phyloP scores from a whole-genome alignment of 2,329 filamentous ascomycete genomes.

The Colletotrichum melonis region DNA sequence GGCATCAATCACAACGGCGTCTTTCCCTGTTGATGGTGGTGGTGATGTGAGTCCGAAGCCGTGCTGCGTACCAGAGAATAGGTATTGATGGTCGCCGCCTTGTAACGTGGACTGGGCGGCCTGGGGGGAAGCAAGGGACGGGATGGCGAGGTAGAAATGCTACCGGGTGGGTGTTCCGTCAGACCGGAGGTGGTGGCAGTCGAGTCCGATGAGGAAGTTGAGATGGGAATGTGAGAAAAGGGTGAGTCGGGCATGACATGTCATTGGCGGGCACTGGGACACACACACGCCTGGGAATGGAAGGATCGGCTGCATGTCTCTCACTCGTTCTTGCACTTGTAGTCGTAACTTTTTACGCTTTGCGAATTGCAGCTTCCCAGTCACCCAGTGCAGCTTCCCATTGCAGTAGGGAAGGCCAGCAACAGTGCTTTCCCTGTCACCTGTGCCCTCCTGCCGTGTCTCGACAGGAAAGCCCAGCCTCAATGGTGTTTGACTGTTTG shows the following conservation, averaged over 20 bases:
- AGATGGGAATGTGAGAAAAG: background rate
- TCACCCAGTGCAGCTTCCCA: too few species aligned
- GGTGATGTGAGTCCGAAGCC: too few species aligned
- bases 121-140: background rate
- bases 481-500: background rate
- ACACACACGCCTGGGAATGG: background rate
- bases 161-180: constrained; percentile 8
- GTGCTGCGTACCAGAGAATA: too few species aligned
- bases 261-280: background rate
- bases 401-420: too few species aligned
- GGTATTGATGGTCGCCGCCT: background rate
- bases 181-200: background rate
- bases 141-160: background rate
- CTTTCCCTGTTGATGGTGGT: too few species aligned
- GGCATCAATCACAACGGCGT: too few species aligned
- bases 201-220: background rate
- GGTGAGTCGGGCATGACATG: background rate
- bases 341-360: background rate
- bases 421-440: too few species aligned
- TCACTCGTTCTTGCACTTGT: background rate
- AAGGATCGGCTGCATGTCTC: background rate
- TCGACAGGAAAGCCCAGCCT: background rate
- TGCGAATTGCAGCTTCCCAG: too few species aligned
- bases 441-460: background rate
- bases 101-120: background rate